Base-by-base conservation (phyloP, 1,139 yeast genomes). In the Zhuliangozyma blackwelliae region DNA sequence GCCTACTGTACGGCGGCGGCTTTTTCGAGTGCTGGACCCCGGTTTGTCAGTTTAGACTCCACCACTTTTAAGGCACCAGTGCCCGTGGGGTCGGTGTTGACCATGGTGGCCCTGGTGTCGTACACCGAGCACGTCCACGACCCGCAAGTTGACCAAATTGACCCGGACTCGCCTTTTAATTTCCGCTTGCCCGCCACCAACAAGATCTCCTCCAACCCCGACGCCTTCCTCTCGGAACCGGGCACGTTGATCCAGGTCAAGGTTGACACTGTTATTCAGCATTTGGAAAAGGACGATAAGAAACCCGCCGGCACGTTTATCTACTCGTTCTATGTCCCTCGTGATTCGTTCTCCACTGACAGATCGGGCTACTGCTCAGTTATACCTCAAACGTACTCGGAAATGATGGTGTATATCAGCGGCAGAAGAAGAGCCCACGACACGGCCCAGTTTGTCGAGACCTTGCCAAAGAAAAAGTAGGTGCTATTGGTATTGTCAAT, bases 1-100 rank as follows among this genome's bases (percentile, higher is more conserved):
- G 97, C 96, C 2, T 89, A 89, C 58, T 85, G 95, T 61, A 80
- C 94, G 12, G 87, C 96, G 10, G 95, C 96, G 5, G 87, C 94
- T 2, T 87, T 89, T 52, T 72, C 95, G 1, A 79, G 79, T 45
- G 80, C 90, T 10, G 79, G 83, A 36, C 96, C 97, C 28, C 72
- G 96, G 52, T 89, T 89, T 50, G 88, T 88, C 7, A 85, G 96
- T 3, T 72, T 89, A 50, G 97, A 89, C 57, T 82, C 95, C 20
- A 88, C 96, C 33, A 85, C 95, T 19, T 89, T 89, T 69, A 81
- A 85, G 51, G 85, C 89, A 21, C 97, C 97, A 1, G 97, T 89
- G 5, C 97, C 97, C 1, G 97, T 89, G 19, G 97, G 97, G 2
- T 80, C 92, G 3, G 95, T 89, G 12, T 65, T 89, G 38, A 82